Base-by-base conservation (phyloP, 352 stramenopile species). In the Phytopythium vexans region DNA sequence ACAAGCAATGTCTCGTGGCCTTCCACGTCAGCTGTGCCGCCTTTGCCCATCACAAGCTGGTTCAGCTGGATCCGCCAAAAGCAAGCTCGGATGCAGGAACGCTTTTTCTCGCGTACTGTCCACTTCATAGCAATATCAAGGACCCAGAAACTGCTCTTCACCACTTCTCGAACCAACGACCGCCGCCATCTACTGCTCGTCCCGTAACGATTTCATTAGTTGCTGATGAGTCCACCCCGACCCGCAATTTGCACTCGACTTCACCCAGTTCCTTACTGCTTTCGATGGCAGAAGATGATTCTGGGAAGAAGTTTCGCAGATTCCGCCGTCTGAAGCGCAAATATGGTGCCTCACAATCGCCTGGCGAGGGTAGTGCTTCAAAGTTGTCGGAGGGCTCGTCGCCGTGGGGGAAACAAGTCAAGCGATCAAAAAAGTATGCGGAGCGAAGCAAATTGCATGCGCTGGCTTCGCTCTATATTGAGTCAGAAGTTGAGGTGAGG, bases 11-110 rank as follows among this genome's bases (percentile, higher is more conserved):
- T 35, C 52, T 95, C 9, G 39, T 59, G 31, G 80, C 82, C 6
- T 95, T 95, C 62, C 85, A 95, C 57, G 81, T 92, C 15, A 92
- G 75, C 36, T 95, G 85, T 42, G 85, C 78, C 16, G 71, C 70
- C 4, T 74, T 58, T 55, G 82, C 80, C 4, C 58, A 74, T 10
- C 89, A 88, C 59, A 61, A 63, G 21, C 78, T 91, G 50, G 61
- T 84, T 35, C 76, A 90, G 60, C 11, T 77, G 27, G 68, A 74
- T n/a, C 49, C 54, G 31, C 52, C 51, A 5, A 58, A 82, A 33
- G 70, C 72, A 15, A 51, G 77, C 52, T 45, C 64, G 9, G 60
- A 69, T 38, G 72, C 52, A 37, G 64, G 67, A 32, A 87, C 77
- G 12, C 47, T 89, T 21, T 92, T 94, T 61, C 43, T 91, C 6